Evolutionary conservation across 306 rosid genomes (phyloP), one percentile per base, ranked within the genome.

Genomic region (Vigna reflexopilosa): DNA sequence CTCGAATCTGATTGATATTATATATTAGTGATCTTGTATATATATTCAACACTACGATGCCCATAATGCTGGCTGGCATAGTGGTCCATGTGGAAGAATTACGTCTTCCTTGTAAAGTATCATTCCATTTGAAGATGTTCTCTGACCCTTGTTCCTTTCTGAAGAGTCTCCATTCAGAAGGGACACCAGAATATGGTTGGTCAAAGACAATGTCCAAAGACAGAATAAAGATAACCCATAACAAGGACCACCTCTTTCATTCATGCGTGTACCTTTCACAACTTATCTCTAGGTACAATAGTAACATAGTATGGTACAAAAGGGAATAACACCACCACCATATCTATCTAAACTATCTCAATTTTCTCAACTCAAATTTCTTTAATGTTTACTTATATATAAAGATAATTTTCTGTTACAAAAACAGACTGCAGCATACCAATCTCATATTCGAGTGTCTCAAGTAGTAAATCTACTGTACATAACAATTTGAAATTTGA

Each of bases 201-300:
- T 71, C 57, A 65, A 54, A 42, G 54, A 51, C 66, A 26, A 71
- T 24, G 50, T 65, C 52, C 5, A 65, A 73, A 54, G 79, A 58
- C 36, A 47, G 80, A 77, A 82, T 64, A 77, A 82, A 82, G 82
- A 64, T 77, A 24, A 4, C 66, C 64, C 78, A 63, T 12, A 59
- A 63, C 70, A 42, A 0, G 79, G 79, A 71, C 71, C 79, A 54
- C 63, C 62, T 54, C 50, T 68, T 82, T 76, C 61, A 34, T 67
- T n/a, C 47, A 51, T 80, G 56, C 42, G 44, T 66, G 48, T 62
- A 49, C 16, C 74, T 56, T 22, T 44, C 9, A 9, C n/a, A 55
- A n/a, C 26, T 56, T 20, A 45, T 4, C 59, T 67, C 7, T 28
- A 34, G 20, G 36, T 59, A 56, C 38, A 62, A 32, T 16, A 28